These are phyloP conservation scores for Phanerodontia chrysosporium DNA, from an alignment of 768 basidiomycete species.

Conservation along the genomic window DNA sequence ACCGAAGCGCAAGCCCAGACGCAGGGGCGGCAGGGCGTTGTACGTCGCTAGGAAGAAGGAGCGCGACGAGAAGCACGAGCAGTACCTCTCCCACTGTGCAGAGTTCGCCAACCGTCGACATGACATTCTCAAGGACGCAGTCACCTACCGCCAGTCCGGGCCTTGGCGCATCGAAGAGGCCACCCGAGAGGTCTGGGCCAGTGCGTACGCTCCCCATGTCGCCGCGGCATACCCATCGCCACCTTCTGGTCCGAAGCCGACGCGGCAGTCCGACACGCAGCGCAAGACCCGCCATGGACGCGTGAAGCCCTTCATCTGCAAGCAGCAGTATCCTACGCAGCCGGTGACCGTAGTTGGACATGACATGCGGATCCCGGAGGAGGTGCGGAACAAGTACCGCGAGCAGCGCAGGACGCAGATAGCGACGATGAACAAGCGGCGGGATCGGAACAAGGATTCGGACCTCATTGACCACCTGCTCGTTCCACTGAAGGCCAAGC, in stretches of 20 bases:
- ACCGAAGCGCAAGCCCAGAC: no score
- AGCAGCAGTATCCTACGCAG: background rate
- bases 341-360: background rate
- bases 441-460: background rate
- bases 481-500: background rate
- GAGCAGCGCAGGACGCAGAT: background rate
- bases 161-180: background rate
- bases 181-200: background rate
- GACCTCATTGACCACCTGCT: background rate
- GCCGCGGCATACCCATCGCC: background rate
- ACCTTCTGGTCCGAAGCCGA: background rate
- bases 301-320: background rate
- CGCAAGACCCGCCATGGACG: background rate
- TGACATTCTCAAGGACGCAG: background rate
- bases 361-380: background rate
- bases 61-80: background rate
- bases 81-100: background rate
- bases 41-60: no score
- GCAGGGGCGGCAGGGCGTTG: no score
- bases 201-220: background rate
- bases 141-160: background rate
- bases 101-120: background rate
- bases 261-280: background rate
- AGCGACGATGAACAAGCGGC: background rate
- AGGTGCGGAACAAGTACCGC: background rate